These are phyloP conservation scores for Arthrobotrys pseudoclavata DNA, from an alignment of 2,329 filamentous ascomycete genomes.

Conservation along the genomic window DNA sequence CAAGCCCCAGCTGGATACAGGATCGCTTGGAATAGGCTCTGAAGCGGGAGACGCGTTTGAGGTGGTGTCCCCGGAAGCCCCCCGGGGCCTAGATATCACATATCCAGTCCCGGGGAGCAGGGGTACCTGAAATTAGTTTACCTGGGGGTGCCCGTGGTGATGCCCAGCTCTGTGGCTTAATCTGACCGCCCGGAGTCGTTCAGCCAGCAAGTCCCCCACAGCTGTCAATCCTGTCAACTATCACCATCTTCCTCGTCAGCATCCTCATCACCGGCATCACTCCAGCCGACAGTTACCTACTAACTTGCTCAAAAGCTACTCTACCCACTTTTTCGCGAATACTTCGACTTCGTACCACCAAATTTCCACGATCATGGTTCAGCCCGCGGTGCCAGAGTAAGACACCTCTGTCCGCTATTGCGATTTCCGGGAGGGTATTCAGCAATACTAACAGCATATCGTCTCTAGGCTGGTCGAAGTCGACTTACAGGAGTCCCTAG, in stretches of 20 bases:
- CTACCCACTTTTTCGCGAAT: constrained; percentile 14
- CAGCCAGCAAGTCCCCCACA: constrained; percentile 25
- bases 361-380: constrained; percentile 52
- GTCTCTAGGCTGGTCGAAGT: constrained; percentile 87
- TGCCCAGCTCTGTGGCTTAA: constrained; percentile 13
- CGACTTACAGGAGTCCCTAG: constrained; percentile 88
- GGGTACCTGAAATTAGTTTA: constrained; percentile 10
- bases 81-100: not conserved
- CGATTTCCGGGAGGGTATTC: constrained; percentile 7
- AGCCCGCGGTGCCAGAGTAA: constrained; percentile 60
- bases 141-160: not conserved
- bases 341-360: constrained; percentile 12
- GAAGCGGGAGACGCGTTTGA: constrained; percentile 35
- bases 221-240: constrained; percentile 24
- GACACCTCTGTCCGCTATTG: constrained; percentile 34
- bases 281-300: not conserved
- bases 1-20: not conserved
- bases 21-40: not conserved
- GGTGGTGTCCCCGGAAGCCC: not conserved
- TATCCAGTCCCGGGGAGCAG: not conserved
- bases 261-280: constrained; percentile 12
- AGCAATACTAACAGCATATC: constrained; percentile 17
- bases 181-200: constrained; percentile 17
- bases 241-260: constrained; percentile 18
- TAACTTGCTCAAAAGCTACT: constrained; percentile 8